Base-by-base conservation (phyloP, 176 grass and related monocot genomes). In the Ampelocalamus luodianensis region DNA sequence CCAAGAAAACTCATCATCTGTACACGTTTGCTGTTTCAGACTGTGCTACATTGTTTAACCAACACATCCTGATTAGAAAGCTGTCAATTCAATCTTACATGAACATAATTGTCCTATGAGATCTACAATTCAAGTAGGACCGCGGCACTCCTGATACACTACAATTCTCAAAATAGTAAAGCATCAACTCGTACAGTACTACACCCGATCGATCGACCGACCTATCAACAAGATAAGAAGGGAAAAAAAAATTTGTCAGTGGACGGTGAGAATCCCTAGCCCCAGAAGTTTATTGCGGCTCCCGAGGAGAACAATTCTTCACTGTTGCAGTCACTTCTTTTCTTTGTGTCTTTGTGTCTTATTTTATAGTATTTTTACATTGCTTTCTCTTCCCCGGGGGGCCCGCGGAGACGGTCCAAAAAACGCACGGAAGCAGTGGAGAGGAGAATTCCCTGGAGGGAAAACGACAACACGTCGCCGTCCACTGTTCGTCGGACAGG, bases 291-390 rank as follows among this genome's bases (percentile, higher is more conserved):
- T 89, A 65, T 83, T n/a, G 37, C 79, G 66, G 39, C 73, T 16
- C 84, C 79, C 84, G 49, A 86, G 83, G 66, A 86, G 88, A 90
- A 86, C 88, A 86, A 82, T 65, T 56, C 78, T 10, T 17, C 45
- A 26, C 73, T 78, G 83, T 80, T 20, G 71, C 88, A 6, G 84
- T 59, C 73, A 59, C 79, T 78, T 73, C 18, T 29, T 32, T 12
- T 64, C 51, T 62, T 15, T 71, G 29, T 49, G 23, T 37, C 51
- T 37, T 51, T 32, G n/a, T 42, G n/a, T 44, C 37, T 34, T 15
- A 39, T 76, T 67, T 42, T 40, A 32, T 65, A 27, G 15, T 53
- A 3, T 85, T 79, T 71, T 23, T 23, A 3, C n/a, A 36, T 13
- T 43, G 40, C n/a, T 38, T 24, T 32, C 37, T 37, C 8, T 16